Base-by-base conservation (phyloP, 2,329 filamentous ascomycete genomes). In the Colletotrichum noveboracense region DNA sequence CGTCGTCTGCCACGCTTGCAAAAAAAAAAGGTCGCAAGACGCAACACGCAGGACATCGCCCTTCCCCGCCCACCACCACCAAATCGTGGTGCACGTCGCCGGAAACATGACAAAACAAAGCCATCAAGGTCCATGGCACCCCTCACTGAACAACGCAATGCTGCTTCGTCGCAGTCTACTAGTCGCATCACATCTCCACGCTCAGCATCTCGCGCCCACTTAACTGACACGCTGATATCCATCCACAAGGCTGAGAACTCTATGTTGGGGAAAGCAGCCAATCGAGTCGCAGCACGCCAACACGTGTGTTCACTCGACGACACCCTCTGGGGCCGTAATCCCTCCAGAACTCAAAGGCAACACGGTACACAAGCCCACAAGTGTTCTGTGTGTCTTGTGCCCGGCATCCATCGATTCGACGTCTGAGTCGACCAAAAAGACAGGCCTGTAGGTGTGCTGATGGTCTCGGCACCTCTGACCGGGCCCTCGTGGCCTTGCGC, bases 241-340 rank as follows among this genome's bases (percentile, higher is more conserved):
- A 66, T 66, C 70, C 70, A 75, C 70, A 74, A 69, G 74, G 74
- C 74, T 75, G 73, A 75, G 68, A 60, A 66, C 28, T 30, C 30
- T 61, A 61, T 30, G 26, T 52, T 38, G 13, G 43, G 12, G 14
- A 14, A 16, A 62, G 24, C 34, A 75, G 64, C 74, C 74, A 75
- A 75, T 75, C 70, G 74, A 75, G 74, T 58, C 21, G 56, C 64
- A 55, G 58, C 24, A 28, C 56, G 52, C 32, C 43, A n/a, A 65
- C 74, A 75, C 74, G 74, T 75, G 73, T 58, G 56, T n/a, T 69
- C 24, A 28, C 64, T 24, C 13, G 21, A 68, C 58, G 48, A 69
- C 73, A 65, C 18, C 34, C 58, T 34, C 36, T 38, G 34, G 36
- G 60, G 68, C 43, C 67, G 6, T n/a, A 32, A 30, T 61, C 28